phyloP scores from a whole-genome alignment of 768 basidiomycete genomes.

The Lanmaoa rubissima region DNA sequence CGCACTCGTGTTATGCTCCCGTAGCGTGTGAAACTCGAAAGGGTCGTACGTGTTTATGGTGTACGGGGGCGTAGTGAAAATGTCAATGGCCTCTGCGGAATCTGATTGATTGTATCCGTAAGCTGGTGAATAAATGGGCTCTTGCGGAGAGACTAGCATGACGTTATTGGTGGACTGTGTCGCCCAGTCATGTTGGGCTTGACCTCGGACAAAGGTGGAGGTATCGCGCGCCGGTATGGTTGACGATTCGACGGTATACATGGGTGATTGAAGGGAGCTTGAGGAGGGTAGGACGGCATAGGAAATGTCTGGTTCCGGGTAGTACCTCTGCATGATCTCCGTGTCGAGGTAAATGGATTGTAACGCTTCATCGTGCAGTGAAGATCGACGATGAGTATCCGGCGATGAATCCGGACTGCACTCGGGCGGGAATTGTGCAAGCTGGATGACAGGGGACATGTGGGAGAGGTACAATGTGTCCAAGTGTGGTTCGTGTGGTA shows the following conservation, averaged over 20 bases:
- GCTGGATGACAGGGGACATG: slow-evolving; percentile 17
- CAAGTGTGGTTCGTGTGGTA: slow-evolving; percentile 13
- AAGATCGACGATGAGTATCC: slow-evolving; percentile 10
- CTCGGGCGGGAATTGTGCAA: slow-evolving; percentile 18
- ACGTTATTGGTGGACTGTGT: slow-evolving; percentile 8
- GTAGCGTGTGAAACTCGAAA: slow-evolving; percentile 34
- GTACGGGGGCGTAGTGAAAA: slow-evolving; percentile 16
- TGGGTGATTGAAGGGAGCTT: slow-evolving; percentile 10
- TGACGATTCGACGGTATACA: slow-evolving; percentile 22
- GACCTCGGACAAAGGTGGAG: slow-evolving; percentile 15
- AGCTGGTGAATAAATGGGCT: slow-evolving; percentile 11
- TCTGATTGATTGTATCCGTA: slow-evolving; percentile 23
- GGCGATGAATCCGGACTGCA: slow-evolving; percentile 13
- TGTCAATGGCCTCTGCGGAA: slow-evolving; percentile 18
- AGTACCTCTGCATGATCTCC: slow-evolving; percentile 24
- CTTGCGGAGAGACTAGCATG: slow-evolving; percentile 17
- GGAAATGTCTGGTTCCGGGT: slow-evolving; percentile 11
- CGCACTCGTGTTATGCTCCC: slow-evolving; percentile 24
- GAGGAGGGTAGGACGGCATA: slow-evolving; percentile 12
- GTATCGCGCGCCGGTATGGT: slow-evolving; percentile 8
- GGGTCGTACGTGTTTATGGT: slow-evolving; percentile 28
- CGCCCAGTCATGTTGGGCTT: slow-evolving; percentile 9
- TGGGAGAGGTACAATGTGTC: slow-evolving; percentile 22
- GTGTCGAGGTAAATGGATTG: slow-evolving; percentile 23
- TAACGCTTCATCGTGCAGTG: slow-evolving; percentile 24